Evolutionary conservation across 1,284 basidiomycete species (phyloP).

Genomic region (Cutaneotrichosporon sp.): DNA sequence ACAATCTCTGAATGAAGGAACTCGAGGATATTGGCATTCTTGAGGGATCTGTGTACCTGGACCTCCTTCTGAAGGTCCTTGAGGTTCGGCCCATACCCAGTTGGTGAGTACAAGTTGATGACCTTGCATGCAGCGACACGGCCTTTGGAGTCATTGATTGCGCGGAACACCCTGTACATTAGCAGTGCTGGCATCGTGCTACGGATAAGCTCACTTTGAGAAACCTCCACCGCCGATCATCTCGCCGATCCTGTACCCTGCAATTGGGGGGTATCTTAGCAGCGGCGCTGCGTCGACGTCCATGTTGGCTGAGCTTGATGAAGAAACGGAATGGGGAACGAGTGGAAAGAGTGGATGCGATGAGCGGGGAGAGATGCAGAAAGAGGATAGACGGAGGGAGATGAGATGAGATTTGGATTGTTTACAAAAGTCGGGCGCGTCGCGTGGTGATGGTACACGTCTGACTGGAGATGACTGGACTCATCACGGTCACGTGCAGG

Average conservation of each 20-base stretch:
- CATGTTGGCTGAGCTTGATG: slow-evolving; percentile 4
- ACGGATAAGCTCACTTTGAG: slow-evolving; percentile 57
- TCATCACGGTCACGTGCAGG: too few species aligned
- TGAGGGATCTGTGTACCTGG: slow-evolving; percentile 77
- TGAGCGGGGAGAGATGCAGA: too few species aligned
- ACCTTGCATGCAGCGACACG: slow-evolving; percentile 77
- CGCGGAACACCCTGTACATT: slow-evolving; percentile 68
- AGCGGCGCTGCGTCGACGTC: slow-evolving; percentile 9
- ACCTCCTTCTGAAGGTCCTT: slow-evolving; percentile 91
- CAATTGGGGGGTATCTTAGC: slow-evolving; percentile 32
- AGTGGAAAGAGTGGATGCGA: too few species aligned
- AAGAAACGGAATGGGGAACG: too few species aligned
- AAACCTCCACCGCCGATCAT: slow-evolving; percentile 80
- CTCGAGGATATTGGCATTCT: slow-evolving; percentile 76
- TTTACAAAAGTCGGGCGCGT: too few species aligned
- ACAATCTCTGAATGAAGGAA: slow-evolving; percentile 73
- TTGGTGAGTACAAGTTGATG: slow-evolving; percentile 53
- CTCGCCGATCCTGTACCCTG: slow-evolving; percentile 66
- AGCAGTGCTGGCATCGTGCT: neutral
- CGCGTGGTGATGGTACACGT: too few species aligned
- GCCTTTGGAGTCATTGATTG: slow-evolving; percentile 61
- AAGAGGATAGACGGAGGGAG: too few species aligned
- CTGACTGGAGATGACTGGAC: too few species aligned
- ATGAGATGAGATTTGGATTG: too few species aligned
- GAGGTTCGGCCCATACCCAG: slow-evolving; percentile 49